Evolutionary conservation across 208 protist genomes (phyloP), one percentile per base, ranked within the genome.

Genomic region (Phytomonas francai): DNA sequence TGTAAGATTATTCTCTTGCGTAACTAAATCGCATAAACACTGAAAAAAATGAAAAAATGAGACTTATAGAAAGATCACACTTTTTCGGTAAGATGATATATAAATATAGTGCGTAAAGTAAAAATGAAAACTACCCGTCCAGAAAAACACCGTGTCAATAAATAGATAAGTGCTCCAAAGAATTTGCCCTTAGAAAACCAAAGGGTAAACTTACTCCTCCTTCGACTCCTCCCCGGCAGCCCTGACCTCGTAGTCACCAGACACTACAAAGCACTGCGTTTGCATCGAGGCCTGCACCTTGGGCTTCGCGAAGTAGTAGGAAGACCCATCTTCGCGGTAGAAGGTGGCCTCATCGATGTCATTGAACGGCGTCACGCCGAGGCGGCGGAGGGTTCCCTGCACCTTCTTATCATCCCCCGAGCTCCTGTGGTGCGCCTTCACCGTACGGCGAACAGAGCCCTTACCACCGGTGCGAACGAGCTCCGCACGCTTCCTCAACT

Each of bases 341-440:
- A 99, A 87, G 65, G 99, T 93, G 45, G 97, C 98, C 83, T 98
- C 96, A 63, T 98, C 97, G 67, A 99, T 97, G 51, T 95, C 97
- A 63, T 83, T 95, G 87, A 99, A 98, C 67, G 87, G 89, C 70
- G 92, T 93, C 39, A 98, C 90, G 57, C 94, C 93, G 29, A 99
- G 85, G 65, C 91, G 85, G 81, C 98, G 97, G 31, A 99, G 80
- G 36, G 89, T 93, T 67, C 69, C 76, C 78, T 98, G 89, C 49
- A 99, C 88, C 76, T 97, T 97, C 84, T 97, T 98, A 80, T 98
- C 95, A 59, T 98, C 92, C 39, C 83, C 84, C 58, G 63, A 71
- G 76, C 71, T 88, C 77, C 87, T 89, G 85, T 93, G 91, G 70
- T 80, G 77, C 49, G 81, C 80, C 79, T 93, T 93, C 58, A 82